Evolutionary conservation across 208 protist species (phyloP).

Genomic region (Wallacemonas sp.): DNA sequence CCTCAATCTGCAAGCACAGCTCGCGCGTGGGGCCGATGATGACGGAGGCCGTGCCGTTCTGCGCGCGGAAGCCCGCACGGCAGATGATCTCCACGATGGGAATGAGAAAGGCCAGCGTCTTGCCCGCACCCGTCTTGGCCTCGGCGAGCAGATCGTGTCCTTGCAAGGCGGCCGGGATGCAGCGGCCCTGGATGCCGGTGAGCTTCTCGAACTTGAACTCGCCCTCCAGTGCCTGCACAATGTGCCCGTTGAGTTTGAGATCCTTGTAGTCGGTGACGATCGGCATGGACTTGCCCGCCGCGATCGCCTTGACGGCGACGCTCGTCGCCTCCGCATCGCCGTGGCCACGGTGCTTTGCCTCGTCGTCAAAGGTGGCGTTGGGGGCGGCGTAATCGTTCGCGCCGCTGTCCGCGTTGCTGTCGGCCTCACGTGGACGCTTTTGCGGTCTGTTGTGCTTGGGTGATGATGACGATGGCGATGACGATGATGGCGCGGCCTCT

Average conservation of each 20-base stretch:
- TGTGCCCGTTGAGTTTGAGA: constrained; percentile 86
- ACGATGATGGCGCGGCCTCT: no score
- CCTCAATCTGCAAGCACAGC: constrained; percentile 98
- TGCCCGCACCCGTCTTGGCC: constrained; percentile 95
- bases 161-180: constrained; percentile 87
- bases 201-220: constrained; percentile 95
- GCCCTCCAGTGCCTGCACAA: constrained; percentile 73
- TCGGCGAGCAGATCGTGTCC: constrained; percentile 92
- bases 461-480: no score
- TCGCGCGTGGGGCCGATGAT: constrained; percentile 99
- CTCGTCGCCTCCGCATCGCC: not conserved
- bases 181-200: constrained; percentile 95
- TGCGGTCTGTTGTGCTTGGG: constrained; percentile 1
- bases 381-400: not conserved
- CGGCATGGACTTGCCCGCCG: constrained; percentile 36
- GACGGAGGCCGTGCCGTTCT: constrained; percentile 97
- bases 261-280: constrained; percentile 79
- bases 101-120: constrained; percentile 99
- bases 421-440: constrained; percentile 5
- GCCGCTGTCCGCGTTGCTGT: not conserved
- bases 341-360: not conserved
- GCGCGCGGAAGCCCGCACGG: constrained; percentile 93
- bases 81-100: constrained; percentile 98
- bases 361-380: not conserved
- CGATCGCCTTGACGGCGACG: constrained; percentile 11